Base-by-base conservation (phyloP, 2,329 filamentous ascomycete genomes). In the Dactylonectria estremocensis region DNA sequence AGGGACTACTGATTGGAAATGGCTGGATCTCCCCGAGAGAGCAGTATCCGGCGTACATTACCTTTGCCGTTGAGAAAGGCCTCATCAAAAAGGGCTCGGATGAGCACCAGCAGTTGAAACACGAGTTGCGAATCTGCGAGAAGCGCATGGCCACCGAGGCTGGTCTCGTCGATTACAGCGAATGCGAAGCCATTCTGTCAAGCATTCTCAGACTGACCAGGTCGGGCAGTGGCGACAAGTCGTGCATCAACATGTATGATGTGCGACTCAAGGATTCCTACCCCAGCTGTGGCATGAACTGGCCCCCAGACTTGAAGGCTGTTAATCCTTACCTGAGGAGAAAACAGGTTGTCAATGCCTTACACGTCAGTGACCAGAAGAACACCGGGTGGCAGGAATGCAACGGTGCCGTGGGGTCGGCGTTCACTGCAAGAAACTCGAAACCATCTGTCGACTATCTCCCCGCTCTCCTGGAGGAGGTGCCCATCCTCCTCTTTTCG, bases 181-280 rank as follows among this genome's bases (percentile, higher is more conserved):
- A 86, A 10, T 99, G 97, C 81, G 96, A 99, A 79, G 78, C 81
- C 5, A 91, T 99, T 55, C 86, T 99, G 72, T 87, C 91, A 63
- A 84, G 90, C 10, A 89, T 98, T 57, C 87, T 98, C 4, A 83
- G 86, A 33, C 80, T 90, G 54, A 95, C 93, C 2, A 86, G 88
- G 59, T 84, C 77, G 11, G 84, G 85, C 20, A 80, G 87, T 63
- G 85, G 86, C 56, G 80, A 88, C 48, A 82, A 87, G 54, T 82
- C 87, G 55, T 99, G 97, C 80, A 80, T 91, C 79, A 99, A 99
- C 83, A 98, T 98, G 94, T 99, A 99, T 81, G 96, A 99, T 80
- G 88, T 98, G 60, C 93, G 95, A 53, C 87, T 98, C 53, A 91
- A 86, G 70, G 96, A 99, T 80, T 84, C 84, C 7, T 94, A 89